Base-by-base conservation (phyloP, 371 early-diverging fungal species). In the Mortierella sp. region DNA sequence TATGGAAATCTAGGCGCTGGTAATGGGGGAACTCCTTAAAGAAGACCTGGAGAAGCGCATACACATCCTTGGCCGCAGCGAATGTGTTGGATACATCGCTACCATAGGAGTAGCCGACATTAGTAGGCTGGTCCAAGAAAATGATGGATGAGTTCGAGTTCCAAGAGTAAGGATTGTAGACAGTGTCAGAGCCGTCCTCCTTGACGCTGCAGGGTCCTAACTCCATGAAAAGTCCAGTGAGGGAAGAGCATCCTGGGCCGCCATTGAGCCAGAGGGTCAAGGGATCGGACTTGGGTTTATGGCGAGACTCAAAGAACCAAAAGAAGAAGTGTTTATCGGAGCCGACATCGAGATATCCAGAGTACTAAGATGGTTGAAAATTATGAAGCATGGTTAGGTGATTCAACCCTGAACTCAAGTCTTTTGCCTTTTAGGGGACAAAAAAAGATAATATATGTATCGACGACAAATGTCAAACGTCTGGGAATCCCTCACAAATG, bases 271-370 rank as follows among this genome's bases (percentile, higher is more conserved):
- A 96, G 33, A 96, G 87, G 16, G 95, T 90, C 60, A 95, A 71
- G 3, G 96, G 96, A 65, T 96, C 96, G 1, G 85, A 84, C 45
- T 76, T 61, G 21, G 96, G 95, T 10, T 92, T 84, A 68, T 87
- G 86, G 60, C 95, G 90, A 13, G 95, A 94, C 73, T 96, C 96
- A 84, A 96, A 96, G 87, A 95, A 93, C 95, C 95, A 95, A 84
- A 96, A 96, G 87, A 95, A 97, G 76, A 94, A 88, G 72, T 92
- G 92, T 75, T 89, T 89, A 55, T 87, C 88, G 0, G 80, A 64
- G 9, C 86, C 89, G 57, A 88, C 74, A 67, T 92, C 92, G 40
- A 93, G 70, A 73, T 93, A 93, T 40, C 93, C 94, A n/a, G 90
- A 87, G 71, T 82, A 81, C 83, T 89, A 86, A 24, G 22, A 33